These are phyloP conservation scores for Rugonectria rugulosa DNA, from an alignment of 2,329 filamentous ascomycete species.

Conservation along the genomic window DNA sequence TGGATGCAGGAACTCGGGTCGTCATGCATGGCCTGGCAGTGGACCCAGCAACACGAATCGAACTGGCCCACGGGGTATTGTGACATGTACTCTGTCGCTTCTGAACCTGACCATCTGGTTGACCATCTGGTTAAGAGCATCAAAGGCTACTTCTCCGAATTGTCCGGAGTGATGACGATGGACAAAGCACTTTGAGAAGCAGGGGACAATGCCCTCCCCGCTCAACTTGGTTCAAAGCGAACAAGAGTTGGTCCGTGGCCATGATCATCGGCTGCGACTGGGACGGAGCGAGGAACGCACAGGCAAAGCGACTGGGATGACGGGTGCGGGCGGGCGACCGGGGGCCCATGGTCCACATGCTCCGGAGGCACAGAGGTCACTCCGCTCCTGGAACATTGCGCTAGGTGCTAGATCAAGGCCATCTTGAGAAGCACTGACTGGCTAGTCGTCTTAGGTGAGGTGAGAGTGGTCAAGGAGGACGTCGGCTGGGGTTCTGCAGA, in stretches of 20 bases:
- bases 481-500: conserved; percentile 1
- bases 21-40: conserved; percentile 19
- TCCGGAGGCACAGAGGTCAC: conserved; percentile 26
- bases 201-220: conserved; percentile 1
- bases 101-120: no score
- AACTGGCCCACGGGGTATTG: conserved; percentile 26
- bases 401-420: conserved; percentile 22
- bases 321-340: conserved; percentile 30
- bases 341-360: conserved; percentile 13
- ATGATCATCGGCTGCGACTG: conserved; percentile 34
- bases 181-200: not conserved
- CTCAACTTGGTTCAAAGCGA: conserved; percentile 23
- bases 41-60: conserved; percentile 23
- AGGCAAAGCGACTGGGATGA: conserved; percentile 34
- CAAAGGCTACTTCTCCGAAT: conserved; percentile 11
- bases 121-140: not conserved
- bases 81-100: conserved; percentile 18
- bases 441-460: conserved; percentile 7
- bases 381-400: conserved; percentile 29
- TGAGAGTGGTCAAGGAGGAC: not conserved
- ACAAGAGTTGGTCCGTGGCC: conserved; percentile 41
- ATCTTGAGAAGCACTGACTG: not conserved
- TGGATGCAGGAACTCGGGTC: conserved; percentile 39
- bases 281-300: conserved; percentile 36
- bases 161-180: conserved; percentile 15